These are phyloP conservation scores for Teratosphaeria nubilosa DNA, from an alignment of 2,329 filamentous ascomycete species.

Conservation along the genomic window DNA sequence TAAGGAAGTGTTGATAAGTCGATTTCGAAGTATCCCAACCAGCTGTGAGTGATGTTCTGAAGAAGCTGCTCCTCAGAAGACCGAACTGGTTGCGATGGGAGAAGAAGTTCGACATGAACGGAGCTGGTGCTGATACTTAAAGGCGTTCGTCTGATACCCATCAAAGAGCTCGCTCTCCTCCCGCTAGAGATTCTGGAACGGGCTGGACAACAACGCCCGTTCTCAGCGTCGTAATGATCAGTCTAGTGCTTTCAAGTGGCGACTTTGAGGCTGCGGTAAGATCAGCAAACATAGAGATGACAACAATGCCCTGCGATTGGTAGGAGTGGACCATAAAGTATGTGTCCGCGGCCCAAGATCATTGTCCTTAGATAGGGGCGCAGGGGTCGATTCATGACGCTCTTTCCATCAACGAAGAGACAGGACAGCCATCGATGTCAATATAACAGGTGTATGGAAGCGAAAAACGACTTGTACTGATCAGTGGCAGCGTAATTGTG, in stretches of 20 bases:
- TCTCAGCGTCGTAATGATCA: neutral
- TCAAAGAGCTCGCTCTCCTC: neutral
- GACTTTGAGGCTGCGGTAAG: neutral
- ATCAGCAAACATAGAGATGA: neutral
- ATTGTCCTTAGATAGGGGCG: neutral
- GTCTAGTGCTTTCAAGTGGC: neutral
- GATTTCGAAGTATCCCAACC: neutral
- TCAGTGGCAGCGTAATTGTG: neutral
- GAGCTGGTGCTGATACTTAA: neutral
- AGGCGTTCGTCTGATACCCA: neutral
- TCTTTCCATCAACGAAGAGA: neutral
- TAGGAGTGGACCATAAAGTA: neutral
- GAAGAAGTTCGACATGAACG: neutral
- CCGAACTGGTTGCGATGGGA: neutral
- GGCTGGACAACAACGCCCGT: neutral
- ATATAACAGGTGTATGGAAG: neutral
- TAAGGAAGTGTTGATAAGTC: neutral
- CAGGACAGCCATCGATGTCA: neutral
- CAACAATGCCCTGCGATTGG: neutral
- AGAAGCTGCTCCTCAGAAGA: neutral
- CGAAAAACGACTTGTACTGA: too few relatives aligned
- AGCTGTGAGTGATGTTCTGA: neutral
- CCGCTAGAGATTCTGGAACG: neutral
- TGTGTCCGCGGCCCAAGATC: neutral
- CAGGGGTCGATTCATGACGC: neutral